phyloP scores from a whole-genome alignment of 78 protist species.

The Monocercomonoides exilis region DNA sequence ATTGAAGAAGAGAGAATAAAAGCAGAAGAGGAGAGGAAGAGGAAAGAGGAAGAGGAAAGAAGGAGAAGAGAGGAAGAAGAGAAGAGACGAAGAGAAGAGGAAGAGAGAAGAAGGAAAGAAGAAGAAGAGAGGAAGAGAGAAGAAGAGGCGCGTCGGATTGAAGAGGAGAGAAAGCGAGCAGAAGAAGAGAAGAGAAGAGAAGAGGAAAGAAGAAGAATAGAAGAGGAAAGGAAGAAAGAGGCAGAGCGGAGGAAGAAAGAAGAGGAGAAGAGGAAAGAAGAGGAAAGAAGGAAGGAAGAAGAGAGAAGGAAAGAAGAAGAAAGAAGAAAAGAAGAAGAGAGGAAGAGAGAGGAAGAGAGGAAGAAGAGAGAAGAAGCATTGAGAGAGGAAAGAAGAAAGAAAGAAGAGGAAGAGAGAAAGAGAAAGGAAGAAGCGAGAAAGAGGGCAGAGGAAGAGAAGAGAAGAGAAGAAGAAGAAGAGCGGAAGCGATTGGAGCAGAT shows the following conservation, averaged over 20 bases:
- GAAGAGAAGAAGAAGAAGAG: background rate
- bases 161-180: background rate
- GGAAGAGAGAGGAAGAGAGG: background rate
- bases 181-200: no score
- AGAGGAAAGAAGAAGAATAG: no score
- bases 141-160: background rate
- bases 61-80: background rate
- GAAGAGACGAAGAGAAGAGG: background rate
- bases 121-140: background rate
- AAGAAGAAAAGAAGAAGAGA: no score
- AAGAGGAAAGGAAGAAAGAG: background rate
- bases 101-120: background rate
- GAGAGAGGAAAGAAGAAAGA: background rate
- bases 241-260: no score
- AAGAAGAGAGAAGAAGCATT: background rate
- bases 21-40: background rate
- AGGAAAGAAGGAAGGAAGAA: background rate
- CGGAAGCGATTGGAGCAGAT: background rate
- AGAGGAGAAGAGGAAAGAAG: background rate
- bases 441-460: background rate
- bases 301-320: background rate
- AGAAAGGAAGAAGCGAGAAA: background rate
- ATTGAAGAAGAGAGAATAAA: no score
- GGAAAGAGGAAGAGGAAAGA: background rate
- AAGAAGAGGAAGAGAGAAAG: background rate